These are phyloP conservation scores for Taiozyma sp. DNA, from an alignment of 1,139 yeast species.

Conservation along the genomic window DNA sequence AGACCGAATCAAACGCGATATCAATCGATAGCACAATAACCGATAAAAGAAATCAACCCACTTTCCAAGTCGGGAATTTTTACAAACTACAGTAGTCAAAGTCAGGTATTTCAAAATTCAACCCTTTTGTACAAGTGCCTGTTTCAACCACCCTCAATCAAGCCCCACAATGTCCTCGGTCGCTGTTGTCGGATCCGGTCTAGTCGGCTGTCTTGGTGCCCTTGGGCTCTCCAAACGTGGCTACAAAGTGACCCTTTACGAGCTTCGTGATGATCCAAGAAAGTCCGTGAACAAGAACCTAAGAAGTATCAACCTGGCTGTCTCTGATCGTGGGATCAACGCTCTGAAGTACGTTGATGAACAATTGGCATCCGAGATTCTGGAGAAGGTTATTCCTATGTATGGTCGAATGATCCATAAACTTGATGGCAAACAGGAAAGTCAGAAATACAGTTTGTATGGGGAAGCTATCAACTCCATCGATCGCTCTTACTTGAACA, in stretches of 20 bases:
- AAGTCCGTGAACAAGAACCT: slow-evolving; percentile 33
- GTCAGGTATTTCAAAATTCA: too few species aligned
- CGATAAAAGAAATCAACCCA: too few species aligned
- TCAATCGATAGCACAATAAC: too few species aligned
- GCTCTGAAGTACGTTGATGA: slow-evolving; percentile 63
- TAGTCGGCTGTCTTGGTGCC: slow-evolving; percentile 87
- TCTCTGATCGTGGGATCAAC: slow-evolving; percentile 75
- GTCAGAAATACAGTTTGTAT: slow-evolving; percentile 76
- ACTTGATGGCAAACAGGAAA: slow-evolving; percentile 52
- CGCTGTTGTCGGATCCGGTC: slow-evolving; percentile 77
- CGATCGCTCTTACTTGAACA: slow-evolving; percentile 69
- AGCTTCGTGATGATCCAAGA: slow-evolving; percentile 38
- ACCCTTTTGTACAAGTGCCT: too few species aligned
- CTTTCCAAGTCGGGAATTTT: too few species aligned
- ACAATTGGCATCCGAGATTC: slow-evolving; percentile 49
- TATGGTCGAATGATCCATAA: slow-evolving; percentile 88
- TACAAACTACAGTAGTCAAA: too few species aligned
- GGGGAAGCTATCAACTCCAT: slow-evolving; percentile 78
- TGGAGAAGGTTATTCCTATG: slow-evolving; percentile 74
- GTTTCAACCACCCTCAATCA: neutral
- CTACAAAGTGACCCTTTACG: slow-evolving; percentile 68
- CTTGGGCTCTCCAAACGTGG: slow-evolving; percentile 73
- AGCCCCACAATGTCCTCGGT: slow-evolving; percentile 20
- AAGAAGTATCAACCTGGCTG: slow-evolving; percentile 82
- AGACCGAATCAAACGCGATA: too few species aligned